Base-by-base conservation (phyloP, 2,329 filamentous ascomycete species). In the Fusarium stilboides region DNA sequence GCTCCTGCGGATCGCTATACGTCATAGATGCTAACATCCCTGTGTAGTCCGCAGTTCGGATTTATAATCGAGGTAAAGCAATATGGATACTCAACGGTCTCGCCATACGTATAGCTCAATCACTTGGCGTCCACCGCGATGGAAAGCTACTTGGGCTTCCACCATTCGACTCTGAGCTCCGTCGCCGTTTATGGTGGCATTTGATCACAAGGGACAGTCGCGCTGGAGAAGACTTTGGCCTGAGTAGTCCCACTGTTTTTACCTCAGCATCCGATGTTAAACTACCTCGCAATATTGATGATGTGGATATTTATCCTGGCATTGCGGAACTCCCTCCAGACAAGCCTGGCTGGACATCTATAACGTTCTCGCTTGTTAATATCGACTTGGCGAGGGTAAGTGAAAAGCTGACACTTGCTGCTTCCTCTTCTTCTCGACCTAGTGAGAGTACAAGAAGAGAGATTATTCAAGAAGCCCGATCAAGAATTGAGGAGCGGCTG, bases 101-200 rank as follows among this genome's bases (percentile, higher is more conserved):
- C 1, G 3, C 36, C 2, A 42, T 53, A 1, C 55, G 55, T 4
- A 12, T 53, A 8, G 55, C 46, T 24, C 45, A 62, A 6, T 53
- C 59, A 5, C 8, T 61, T 1, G 56, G 59, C 1, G 12, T 62
- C 2, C 34, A 62, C 6, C 17, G 43, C 2, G 56, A 60, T 4
- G 55, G 59, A 2, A 10, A 6, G 6, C n/a, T n/a, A 6, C 40
- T 62, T 22, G 34, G 22, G 0, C 24, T 60, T 8, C 15, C 34
- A 8, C n/a, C 20, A 1, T 62, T 60, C 7, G 59, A 53, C 3
- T 28, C 55, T 13, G 56, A 62, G 15, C 39, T 62, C 2, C 55
- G 46, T 14, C 59, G 56, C 22, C 42, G 56, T 6, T 14, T 60
- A 17, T 62, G 56, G 59, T 62, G 59, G 56, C 59, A 62, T 24